phyloP scores from a whole-genome alignment of 352 stramenopile species.

The Phytophthora fragariaefolia region DNA sequence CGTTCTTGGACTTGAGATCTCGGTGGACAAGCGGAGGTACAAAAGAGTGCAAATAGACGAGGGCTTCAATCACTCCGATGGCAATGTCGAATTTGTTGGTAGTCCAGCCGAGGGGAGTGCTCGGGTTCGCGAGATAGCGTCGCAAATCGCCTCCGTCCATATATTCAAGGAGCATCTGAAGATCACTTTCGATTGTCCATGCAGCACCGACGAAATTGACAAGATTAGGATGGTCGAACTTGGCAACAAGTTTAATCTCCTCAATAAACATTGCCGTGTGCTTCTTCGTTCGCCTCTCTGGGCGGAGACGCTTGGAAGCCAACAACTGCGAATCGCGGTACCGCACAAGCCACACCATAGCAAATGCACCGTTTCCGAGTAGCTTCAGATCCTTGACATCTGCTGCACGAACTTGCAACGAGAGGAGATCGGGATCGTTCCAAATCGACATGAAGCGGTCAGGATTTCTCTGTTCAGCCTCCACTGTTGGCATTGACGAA shows the following conservation, averaged over 20 bases:
- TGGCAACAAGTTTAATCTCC: slow-evolving; percentile 54
- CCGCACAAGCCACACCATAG: slow-evolving; percentile 34
- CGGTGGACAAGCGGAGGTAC: slow-evolving; percentile 41
- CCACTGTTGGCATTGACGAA: slow-evolving; percentile 17
- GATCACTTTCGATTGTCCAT: slow-evolving; percentile 51
- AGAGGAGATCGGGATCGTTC: slow-evolving; percentile 38
- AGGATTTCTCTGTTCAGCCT: slow-evolving; percentile 1
- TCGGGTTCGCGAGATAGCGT: slow-evolving; percentile 21
- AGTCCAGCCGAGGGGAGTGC: slow-evolving; percentile 19
- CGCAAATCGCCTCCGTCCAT: slow-evolving; percentile 53
- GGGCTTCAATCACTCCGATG: slow-evolving; percentile 43
- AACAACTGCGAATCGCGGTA: slow-evolving; percentile 37
- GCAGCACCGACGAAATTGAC: slow-evolving; percentile 51
- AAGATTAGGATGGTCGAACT: slow-evolving; percentile 54
- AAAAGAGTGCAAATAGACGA: slow-evolving; percentile 56
- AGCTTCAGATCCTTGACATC: slow-evolving; percentile 36
- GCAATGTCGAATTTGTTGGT: slow-evolving; percentile 40
- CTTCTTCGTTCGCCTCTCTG: slow-evolving; percentile 31
- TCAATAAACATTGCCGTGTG: slow-evolving; percentile 44
- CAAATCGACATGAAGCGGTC: slow-evolving; percentile 31
- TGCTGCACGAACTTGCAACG: slow-evolving; percentile 30
- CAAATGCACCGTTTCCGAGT: slow-evolving; percentile 37
- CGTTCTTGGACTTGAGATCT: slow-evolving; percentile 56
- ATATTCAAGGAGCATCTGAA: slow-evolving; percentile 54
- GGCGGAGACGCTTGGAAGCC: slow-evolving; percentile 37